Conservation (phyloP, 352 stramenopile species). For the Globisporangium okanoganense region DNA sequence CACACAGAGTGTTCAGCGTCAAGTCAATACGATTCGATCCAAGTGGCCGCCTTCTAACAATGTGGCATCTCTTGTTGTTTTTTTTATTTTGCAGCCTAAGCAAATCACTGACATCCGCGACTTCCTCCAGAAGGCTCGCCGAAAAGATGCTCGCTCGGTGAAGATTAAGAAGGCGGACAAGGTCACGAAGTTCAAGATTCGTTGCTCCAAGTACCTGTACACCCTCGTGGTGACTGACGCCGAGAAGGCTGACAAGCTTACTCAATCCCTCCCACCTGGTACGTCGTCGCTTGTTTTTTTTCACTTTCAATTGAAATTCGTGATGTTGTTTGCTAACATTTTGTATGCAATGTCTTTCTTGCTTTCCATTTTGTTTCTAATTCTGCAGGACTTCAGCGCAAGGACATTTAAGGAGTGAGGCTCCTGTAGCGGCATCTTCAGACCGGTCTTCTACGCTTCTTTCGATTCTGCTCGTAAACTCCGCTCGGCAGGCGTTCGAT, state of each 20-base stretch:
- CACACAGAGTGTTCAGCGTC: not conserved
- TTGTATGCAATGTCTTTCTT: not conserved
- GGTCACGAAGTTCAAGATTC: slow-evolving; percentile 99
- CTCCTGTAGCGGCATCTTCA: slow-evolving; percentile 54
- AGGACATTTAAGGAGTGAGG: slow-evolving; percentile 85
- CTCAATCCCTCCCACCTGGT: slow-evolving; percentile 97
- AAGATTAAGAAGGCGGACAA: slow-evolving; percentile 99
- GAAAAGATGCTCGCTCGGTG: slow-evolving; percentile 97
- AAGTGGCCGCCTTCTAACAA: too few species aligned
- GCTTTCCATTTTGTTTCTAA: not conserved
- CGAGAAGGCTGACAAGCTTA: slow-evolving; percentile 99
- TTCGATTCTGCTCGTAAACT: slow-evolving; percentile 11
- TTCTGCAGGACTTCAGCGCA: slow-evolving; percentile 80
- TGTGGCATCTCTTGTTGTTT: too few species aligned
- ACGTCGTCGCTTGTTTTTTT: slow-evolving; percentile 17
- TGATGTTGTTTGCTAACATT: not conserved
- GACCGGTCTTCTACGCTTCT: slow-evolving; percentile 79
- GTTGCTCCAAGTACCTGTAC: slow-evolving; percentile 99
- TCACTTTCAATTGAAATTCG: not conserved
- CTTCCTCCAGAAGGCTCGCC: slow-evolving; percentile 98
- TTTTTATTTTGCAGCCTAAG: slow-evolving; percentile 84
- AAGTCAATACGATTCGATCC: too few species aligned
- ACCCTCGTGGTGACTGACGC: slow-evolving; percentile 97
- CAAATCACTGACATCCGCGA: slow-evolving; percentile 99
- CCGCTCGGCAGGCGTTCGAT: slow-evolving; percentile 7